Evolutionary conservation across 2,329 filamentous ascomycete genomes (phyloP), one percentile per base, ranked within the genome.

Genomic region (Aspergillus aculeatinus): DNA sequence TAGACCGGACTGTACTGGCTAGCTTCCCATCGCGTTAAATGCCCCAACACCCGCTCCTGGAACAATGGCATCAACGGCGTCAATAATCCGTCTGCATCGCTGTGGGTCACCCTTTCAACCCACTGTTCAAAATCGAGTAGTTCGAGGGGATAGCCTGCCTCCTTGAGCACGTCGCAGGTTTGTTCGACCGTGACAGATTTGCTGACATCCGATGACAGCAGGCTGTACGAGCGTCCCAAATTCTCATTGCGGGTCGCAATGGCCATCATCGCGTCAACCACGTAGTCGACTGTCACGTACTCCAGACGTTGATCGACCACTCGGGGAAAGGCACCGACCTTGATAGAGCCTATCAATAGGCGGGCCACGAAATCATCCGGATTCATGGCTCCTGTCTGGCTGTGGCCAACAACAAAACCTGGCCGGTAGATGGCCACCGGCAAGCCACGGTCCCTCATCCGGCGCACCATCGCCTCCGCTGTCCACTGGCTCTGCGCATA

Each of bases 331-430:
- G 19, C 44, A 2, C 79, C 79, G 1, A 96, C 80, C 75, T 96
- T 91, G 47, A 94, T 78, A 68, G 90, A 94, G 55, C 90, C 91
- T 77, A 95, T 95, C 53, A 87, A 79, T 75, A 95, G 83, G 19
- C 92, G 85, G 63, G 94, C 82, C 5, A 96, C 76, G 78, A 96
- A 96, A 75, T 96, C 92, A 69, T 96, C 91, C 0, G 86, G 90
- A 71, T 87, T 90, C 74, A 62, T 52, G 1, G 23, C 25, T 19
- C 91, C 91, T 11, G 83, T 85, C 35, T 80, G 74, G 1, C 83
- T 81, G 71, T 91, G 85, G 5, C 91, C 92, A 3, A 88, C 82
- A 48, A 96, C 85, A 70, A 96, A 96, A 7, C 92, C 91, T 1
- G 91, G 87, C 3, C 92, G 85, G 48, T 95, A 81, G 44, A 95